phyloP scores from a whole-genome alignment of 345 rosid genomes.

The Reutealis trisperma region DNA sequence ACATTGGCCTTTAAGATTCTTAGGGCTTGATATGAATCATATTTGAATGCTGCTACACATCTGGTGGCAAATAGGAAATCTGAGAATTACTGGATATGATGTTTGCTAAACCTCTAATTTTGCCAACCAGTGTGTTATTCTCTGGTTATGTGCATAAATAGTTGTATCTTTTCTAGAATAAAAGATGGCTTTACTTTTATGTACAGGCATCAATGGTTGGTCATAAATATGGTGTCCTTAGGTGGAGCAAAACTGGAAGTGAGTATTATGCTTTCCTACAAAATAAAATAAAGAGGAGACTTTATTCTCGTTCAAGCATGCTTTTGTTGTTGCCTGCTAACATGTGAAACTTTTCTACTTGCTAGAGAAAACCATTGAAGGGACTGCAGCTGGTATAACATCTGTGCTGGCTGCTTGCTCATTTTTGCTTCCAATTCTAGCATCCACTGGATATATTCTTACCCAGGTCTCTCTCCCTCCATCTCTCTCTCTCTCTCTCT shows the following conservation, averaged over 20 bases:
- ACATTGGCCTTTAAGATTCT: neutral
- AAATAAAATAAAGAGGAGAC: neutral
- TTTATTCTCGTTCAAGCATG: neutral
- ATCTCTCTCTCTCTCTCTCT: constrained; percentile 8
- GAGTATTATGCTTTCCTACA: constrained; percentile 22
- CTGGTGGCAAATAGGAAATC: neutral
- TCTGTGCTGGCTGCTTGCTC: constrained; percentile 82
- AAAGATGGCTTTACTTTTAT: constrained; percentile 12
- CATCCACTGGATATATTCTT: constrained; percentile 80
- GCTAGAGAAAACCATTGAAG: constrained; percentile 94
- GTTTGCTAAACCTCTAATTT: neutral
- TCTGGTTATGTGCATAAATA: neutral
- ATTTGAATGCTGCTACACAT: neutral
- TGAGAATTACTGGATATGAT: neutral
- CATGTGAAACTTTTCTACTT: constrained; percentile 11
- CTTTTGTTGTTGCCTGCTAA: constrained; percentile 18
- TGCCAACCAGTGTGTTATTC: neutral
- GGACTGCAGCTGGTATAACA: constrained; percentile 95
- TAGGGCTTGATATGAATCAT: neutral
- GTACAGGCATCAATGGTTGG: constrained; percentile 95
- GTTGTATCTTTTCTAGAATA: neutral
- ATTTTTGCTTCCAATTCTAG: constrained; percentile 72
- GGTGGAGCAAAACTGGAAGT: constrained; percentile 97
- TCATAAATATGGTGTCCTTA: constrained; percentile 86
- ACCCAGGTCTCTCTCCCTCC: constrained; percentile 51